Percentiles rank a stretch among this genome's conserved stretches.
Evolutionary conservation across 2,329 filamentous ascomycete species (phyloP).

Genomic region (Harringtonia aguacate): DNA sequence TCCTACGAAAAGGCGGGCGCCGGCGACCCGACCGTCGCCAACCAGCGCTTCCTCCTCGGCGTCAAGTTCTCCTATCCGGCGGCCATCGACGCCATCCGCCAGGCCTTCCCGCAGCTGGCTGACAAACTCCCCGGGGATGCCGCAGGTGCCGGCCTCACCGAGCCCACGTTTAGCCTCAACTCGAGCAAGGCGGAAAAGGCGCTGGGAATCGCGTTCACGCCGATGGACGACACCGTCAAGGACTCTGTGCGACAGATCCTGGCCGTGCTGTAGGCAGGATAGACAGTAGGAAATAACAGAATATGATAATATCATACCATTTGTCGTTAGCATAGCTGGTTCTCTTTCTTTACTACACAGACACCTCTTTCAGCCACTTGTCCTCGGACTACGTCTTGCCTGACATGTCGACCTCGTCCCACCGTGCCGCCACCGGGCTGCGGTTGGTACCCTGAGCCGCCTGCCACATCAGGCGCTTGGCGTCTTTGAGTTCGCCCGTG

Average conservation of each 20-base stretch:
- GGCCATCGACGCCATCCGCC: slow-evolving; percentile 11
- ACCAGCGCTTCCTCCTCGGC: slow-evolving; percentile 13
- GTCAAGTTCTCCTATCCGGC: slow-evolving; percentile 14
- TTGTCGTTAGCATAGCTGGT: too few relatives aligned
- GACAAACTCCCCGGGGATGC: slow-evolving; percentile 8
- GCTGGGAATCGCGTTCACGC: slow-evolving; percentile 10
- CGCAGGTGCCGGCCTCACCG: not conserved
- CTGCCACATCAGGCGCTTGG: slow-evolving; percentile 4
- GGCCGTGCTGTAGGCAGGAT: not conserved
- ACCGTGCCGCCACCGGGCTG: not conserved
- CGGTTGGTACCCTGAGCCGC: not conserved
- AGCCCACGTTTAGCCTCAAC: slow-evolving; percentile 10
- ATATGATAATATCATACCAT: too few relatives aligned
- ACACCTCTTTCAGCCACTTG: not conserved
- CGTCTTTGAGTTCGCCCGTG: slow-evolving; percentile 1
- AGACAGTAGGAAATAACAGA: not conserved
- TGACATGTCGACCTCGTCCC: slow-evolving; percentile 3
- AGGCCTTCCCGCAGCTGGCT: slow-evolving; percentile 8
- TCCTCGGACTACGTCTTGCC: not conserved
- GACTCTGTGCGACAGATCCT: slow-evolving; percentile 9
- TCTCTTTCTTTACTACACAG: too few relatives aligned
- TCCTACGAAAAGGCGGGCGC: slow-evolving; percentile 2
- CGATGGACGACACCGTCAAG: slow-evolving; percentile 8
- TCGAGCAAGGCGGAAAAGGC: slow-evolving; percentile 10
- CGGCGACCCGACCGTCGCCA: not conserved